Base-by-base conservation (phyloP, 1,284 basidiomycete species). In the Irpex lacteus region DNA sequence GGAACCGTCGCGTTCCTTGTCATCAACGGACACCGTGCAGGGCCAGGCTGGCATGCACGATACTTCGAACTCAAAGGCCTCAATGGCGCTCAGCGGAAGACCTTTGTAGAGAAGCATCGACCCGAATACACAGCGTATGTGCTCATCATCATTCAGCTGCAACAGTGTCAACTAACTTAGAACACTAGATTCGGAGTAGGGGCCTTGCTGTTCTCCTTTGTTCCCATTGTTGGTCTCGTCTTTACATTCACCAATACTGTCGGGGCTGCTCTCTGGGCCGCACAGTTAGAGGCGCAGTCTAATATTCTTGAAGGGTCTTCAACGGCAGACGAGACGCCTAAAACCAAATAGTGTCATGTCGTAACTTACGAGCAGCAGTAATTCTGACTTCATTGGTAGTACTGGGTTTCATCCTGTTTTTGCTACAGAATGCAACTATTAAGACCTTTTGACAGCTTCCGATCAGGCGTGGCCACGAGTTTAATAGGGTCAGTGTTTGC, bases 231-330 rank as follows among this genome's bases (percentile, higher is more conserved):
- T 18, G 82, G 82, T 5, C 78, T 85, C 58, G 65, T 85, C 36
- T 84, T 86, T 72, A 78, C 74, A 40, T 84, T 86, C 69, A 85
- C 85, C 0, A 82, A 80, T 32, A 82, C 84, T 0, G 85, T 89
- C 34, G 90, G 90, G 26, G 89, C 89, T 0, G 90, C 90, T 2
- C 75, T 92, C 61, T 91, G 89, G 88, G 90, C 89, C 0, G 83
- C 84, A 11, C 83, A 89, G 62, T 65, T 89, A 7, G 87, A 90
- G 73, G 81, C 79, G 6, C 66, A 69, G 49, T 67, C 69, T 15
- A 74, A 74, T 50, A 59, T 73, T 54, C 71, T 74, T 55, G 64
- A 65, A 32, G 56, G 47, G 6, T 5, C 38, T 21, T 11, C 54
- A 2, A 36, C 26, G 6, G 3, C 40, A 26, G 54, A 56, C 6